Evolutionary conservation across 306 rosid species (phyloP), one percentile per base, ranked within the genome.

Genomic region (Purshia tridentata): DNA sequence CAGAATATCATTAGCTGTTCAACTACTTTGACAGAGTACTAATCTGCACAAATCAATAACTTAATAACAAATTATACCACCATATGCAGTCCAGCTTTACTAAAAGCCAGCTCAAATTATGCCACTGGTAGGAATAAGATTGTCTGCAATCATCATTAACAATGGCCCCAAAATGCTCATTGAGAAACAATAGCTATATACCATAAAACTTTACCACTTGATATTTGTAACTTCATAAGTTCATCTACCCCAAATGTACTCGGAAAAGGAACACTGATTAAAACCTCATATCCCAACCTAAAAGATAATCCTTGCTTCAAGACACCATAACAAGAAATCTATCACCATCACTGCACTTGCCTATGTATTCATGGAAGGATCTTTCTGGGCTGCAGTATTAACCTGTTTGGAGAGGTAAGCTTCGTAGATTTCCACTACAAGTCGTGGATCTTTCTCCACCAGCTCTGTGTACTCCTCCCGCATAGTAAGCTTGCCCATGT

Each of bases 351-450:
- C 9, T 44, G 9, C 47, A 44, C 9, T 44, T 6, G 47, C 6
- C 79, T 74, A 55, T 59, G 57, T 20, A 70, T 48, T 76, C 11
- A 13, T 13, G 3, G 74, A n/a, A 29, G 35, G 35, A 29, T 29
- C 80, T 69, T 69, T 77, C 29, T 46, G 62, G 55, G 87, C 88
- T 48, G 90, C 91, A 35, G 84, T 84, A 71, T 90, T 87, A 67
- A 77, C 76, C 79, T 85, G 91, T 77, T 80, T 87, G 50, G 76
- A 67, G 73, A 88, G 82, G 70, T 87, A 88, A 12, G 88, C 81
- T 87, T 92, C 96, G 46, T 80, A 92, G 70, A 92, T 85, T 66
- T 92, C 88, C 51, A 88, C 88, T 14, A 90, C 70, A 16, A 92
- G 86, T n/a, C 77, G 89, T 4, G 96, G 92, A 79, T 90, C 83